Conservation (phyloP, 163 green algal genomes). For the Chloromonas sp. region DNA sequence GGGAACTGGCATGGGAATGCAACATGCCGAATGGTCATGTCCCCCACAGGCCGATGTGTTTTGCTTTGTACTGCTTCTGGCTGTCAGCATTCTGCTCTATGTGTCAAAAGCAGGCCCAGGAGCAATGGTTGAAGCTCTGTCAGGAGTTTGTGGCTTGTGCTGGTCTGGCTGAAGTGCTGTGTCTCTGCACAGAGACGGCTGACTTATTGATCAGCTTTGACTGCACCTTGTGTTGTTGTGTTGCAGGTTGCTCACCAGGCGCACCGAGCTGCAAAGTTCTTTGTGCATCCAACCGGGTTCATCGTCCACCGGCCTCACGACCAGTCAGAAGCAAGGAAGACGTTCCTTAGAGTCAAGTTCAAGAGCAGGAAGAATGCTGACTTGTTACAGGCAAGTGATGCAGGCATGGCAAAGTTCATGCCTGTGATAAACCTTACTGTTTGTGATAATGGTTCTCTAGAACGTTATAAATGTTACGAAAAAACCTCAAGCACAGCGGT, state of each 20-base stretch:
- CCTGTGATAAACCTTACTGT: neutral
- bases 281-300: constrained; percentile 26
- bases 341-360: constrained; percentile 21
- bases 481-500: neutral
- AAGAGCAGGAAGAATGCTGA: constrained; percentile 3
- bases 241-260: constrained; percentile 25
- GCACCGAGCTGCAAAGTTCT: constrained; percentile 7
- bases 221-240: neutral
- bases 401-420: neutral
- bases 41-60: neutral
- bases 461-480: neutral
- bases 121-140: too few relatives aligned
- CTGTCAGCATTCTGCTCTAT: too few relatives aligned
- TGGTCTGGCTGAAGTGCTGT: too few relatives aligned
- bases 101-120: too few relatives aligned
- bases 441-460: neutral
- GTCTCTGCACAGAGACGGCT: too few relatives aligned
- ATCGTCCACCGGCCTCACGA: constrained; percentile 30
- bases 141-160: too few relatives aligned
- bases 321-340: constrained; percentile 11
- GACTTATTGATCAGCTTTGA: too few relatives aligned
- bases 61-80: too few relatives aligned
- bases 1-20: neutral
- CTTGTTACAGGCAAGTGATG: neutral
- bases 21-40: neutral